Evolutionary conservation across 257 asterid species (phyloP).

Genomic region (Solanum clarkiae): DNA sequence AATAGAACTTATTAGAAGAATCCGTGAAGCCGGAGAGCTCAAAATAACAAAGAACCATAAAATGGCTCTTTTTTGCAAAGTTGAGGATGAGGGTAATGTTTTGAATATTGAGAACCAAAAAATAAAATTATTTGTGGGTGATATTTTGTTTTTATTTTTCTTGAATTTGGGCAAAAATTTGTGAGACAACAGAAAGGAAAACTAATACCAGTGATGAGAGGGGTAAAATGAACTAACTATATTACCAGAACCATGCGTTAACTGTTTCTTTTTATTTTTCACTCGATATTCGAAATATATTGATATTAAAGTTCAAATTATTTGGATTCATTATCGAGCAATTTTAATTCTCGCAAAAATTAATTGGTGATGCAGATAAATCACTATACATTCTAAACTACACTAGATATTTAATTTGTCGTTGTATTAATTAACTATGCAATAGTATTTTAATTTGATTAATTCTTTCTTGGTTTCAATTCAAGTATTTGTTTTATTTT

Average conservation of each 20-base stretch:
- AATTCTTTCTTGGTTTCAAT: too few species aligned
- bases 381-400: too few species aligned
- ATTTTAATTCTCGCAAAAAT: too few species aligned
- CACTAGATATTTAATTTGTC: too few species aligned
- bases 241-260: neutral
- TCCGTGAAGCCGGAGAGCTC: neutral
- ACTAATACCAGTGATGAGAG: neutral
- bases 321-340: too few species aligned
- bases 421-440: too few species aligned
- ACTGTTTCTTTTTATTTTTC: too few species aligned
- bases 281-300: too few species aligned
- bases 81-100: neutral
- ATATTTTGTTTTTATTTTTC: neutral
- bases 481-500: too few species aligned
- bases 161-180: neutral
- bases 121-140: neutral
- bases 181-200: neutral
- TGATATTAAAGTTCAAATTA: too few species aligned
- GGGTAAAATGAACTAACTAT: neutral
- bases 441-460: too few species aligned
- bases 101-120: neutral
- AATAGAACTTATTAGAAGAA: neutral
- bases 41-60: neutral
- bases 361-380: too few species aligned
- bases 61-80: neutral